phyloP scores from a whole-genome alignment of 208 protist species.

The Acanthamoeba triangularis region DNA sequence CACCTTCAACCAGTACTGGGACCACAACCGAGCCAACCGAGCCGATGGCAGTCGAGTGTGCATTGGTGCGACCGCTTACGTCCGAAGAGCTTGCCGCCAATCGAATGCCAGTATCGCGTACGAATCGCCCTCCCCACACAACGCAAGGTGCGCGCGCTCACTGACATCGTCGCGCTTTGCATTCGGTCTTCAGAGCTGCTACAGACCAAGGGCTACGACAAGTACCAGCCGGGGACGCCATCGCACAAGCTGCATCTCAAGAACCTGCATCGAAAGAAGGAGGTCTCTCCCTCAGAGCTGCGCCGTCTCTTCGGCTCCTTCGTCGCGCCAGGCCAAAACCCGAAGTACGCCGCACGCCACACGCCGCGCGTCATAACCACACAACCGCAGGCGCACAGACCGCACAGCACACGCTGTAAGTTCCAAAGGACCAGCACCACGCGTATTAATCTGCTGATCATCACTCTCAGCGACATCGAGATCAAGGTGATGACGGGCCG shows the following conservation, averaged over 20 bases:
- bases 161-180: neutral
- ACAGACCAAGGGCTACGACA: conserved; percentile 12
- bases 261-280: conserved; percentile 8
- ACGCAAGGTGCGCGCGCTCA: neutral
- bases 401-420: neutral
- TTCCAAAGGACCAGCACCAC: neutral
- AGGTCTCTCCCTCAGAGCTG: neutral
- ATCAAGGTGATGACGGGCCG: conserved; percentile 27
- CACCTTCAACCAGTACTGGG: no score
- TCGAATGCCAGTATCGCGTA: neutral
- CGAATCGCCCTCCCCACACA: neutral
- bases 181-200: neutral
- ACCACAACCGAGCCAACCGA: no score
- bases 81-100: neutral
- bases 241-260: conserved; percentile 42
- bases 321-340: neutral
- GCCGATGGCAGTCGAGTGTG: neutral
- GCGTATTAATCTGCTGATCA: neutral
- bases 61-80: neutral
- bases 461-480: conserved; percentile 23
- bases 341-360: neutral
- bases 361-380: neutral
- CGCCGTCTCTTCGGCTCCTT: neutral
- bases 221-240: neutral
- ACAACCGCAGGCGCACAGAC: neutral